Conservation (phyloP, 1,139 yeast genomes). For the Protomyces inouyei region DNA sequence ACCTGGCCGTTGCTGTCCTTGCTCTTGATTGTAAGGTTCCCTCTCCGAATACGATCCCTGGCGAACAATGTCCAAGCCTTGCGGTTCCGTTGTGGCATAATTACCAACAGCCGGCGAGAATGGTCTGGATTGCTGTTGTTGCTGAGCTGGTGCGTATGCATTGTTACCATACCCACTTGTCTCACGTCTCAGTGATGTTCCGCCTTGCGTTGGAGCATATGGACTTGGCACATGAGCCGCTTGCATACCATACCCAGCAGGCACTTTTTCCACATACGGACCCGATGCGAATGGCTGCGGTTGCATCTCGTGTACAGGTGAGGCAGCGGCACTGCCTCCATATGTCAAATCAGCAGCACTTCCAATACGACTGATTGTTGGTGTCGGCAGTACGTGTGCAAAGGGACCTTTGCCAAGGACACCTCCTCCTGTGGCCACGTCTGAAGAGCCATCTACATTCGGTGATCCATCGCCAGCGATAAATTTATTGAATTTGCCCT, state of each 20-base stretch:
- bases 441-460: neutral
- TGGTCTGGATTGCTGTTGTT: neutral
- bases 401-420: conserved; percentile 35
- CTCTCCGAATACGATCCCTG: neutral
- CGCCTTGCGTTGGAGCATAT: neutral
- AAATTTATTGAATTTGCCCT: conserved; percentile 71
- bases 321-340: neutral
- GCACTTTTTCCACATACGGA: neutral
- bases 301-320: neutral
- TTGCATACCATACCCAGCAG: neutral
- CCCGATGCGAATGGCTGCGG: neutral
- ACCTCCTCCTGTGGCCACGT: conserved; percentile 30
- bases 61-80: neutral
- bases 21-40: neutral
- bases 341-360: conserved; percentile 5
- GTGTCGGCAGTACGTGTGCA: conserved; percentile 29
- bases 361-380: conserved; percentile 16
- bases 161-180: neutral
- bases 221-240: neutral
- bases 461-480: conserved; percentile 66
- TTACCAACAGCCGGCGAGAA: neutral
- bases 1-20: neutral
- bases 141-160: neutral
- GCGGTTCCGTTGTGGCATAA: neutral
- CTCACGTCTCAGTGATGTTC: neutral